Conservation (phyloP, 352 stramenopile genomes). For the Phytophthora macrochlamydospora region DNA sequence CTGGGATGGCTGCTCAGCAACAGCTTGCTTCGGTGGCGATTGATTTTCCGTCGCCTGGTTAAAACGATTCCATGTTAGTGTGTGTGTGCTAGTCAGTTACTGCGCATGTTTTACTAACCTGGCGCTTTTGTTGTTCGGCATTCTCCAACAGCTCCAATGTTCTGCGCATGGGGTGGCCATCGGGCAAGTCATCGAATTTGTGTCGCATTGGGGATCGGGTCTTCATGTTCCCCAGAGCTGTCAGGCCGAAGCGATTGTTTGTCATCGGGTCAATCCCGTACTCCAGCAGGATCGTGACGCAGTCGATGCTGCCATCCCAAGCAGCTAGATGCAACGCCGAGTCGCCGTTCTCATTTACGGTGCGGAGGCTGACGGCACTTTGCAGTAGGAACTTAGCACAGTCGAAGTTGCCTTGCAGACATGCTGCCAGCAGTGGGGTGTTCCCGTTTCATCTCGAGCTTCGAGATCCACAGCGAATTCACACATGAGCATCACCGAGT, state of each 20-base stretch:
- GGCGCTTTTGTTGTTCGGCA: constrained; percentile 20
- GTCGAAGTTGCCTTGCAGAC: constrained; percentile 69
- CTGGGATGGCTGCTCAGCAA: constrained; percentile 6
- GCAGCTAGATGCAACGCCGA: constrained; percentile 71
- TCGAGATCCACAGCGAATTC: constrained; percentile 74
- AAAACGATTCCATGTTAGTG: too few species aligned
- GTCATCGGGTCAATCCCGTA: constrained; percentile 58
- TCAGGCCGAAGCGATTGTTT: constrained; percentile 56
- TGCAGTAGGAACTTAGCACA: constrained; percentile 77
- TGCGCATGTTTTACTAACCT: constrained; percentile 25
- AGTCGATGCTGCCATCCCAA: constrained; percentile 66
- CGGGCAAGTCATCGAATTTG: constrained; percentile 65
- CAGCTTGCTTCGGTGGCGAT: constrained; percentile 13
- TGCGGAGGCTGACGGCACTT: constrained; percentile 60
- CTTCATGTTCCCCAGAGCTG: constrained; percentile 61
- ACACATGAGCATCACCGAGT: constrained; percentile 66
- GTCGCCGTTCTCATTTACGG: constrained; percentile 50
- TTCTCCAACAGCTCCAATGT: constrained; percentile 57
- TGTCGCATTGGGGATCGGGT: constrained; percentile 65
- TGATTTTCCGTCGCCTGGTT: constrained; percentile 23
- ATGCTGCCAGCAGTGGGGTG: constrained; percentile 68
- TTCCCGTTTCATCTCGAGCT: constrained; percentile 66
- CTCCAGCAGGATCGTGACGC: constrained; percentile 68
- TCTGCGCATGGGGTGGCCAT: constrained; percentile 54
- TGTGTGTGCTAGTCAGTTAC: too few species aligned